A percentile compares a stretch with the other conserved stretches of the same genome.
These are phyloP conservation scores for Lodderomyces elongisporus DNA, from an alignment of 1,139 yeast genomes.

Conservation along the genomic window DNA sequence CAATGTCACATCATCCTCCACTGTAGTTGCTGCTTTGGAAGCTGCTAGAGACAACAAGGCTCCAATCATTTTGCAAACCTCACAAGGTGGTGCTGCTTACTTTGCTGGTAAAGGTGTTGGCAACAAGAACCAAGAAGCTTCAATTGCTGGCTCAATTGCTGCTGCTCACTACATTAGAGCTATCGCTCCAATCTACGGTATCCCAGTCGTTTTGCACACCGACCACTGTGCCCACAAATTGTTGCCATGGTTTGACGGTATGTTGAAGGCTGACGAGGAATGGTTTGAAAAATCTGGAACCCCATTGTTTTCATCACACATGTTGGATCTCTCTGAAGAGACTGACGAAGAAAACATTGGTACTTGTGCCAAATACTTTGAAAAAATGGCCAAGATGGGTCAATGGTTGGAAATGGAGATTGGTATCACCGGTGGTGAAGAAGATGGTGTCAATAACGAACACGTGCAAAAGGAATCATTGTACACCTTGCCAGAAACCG, in stretches of 20 bases:
- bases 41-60: constrained; percentile 96
- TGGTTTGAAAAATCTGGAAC: constrained; percentile 81
- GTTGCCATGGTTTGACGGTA: constrained; percentile 98
- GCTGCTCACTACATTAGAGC: constrained; percentile 98
- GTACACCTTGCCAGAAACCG: constrained; percentile 96
- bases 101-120: constrained; percentile 99
- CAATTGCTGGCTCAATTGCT: constrained; percentile 93
- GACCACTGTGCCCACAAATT: constrained; percentile 99
- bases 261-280: constrained; percentile 94
- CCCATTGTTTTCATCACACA: constrained; percentile 97
- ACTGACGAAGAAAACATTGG: constrained; percentile 92
- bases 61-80: constrained; percentile 94
- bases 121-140: constrained; percentile 89
- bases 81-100: constrained; percentile 99
- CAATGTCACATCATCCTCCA: constrained; percentile 95
- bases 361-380: constrained; percentile 91
- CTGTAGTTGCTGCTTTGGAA: constrained; percentile 95
- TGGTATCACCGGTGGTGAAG: constrained; percentile 99
- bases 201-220: constrained; percentile 95
- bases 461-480: constrained; percentile 79
- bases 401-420: constrained; percentile 99
- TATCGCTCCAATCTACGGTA: constrained; percentile 92
- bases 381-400: constrained; percentile 87
- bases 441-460: constrained; percentile 99
- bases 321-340: constrained; percentile 98